Evolutionary conservation across 805 yeast genomes (phyloP), one percentile per base, ranked within the genome.

Genomic region (Metschnikowia gruessii): DNA sequence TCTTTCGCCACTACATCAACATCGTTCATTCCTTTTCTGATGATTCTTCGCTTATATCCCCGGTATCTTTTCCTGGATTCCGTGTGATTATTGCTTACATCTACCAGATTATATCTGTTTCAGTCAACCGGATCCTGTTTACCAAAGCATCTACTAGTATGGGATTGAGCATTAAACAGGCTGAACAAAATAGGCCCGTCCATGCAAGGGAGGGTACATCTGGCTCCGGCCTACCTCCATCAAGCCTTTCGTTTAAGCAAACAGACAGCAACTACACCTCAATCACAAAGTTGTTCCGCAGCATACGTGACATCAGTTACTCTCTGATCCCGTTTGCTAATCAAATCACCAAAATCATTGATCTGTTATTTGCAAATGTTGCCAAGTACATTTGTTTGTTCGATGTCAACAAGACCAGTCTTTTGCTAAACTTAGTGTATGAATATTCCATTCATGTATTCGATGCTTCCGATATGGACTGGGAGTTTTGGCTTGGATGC

Each of bases 401-500:
- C 56, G 75, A 72, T 44, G 57, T 61, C 41, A 64, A 60, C 52
- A 68, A 63, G 49, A 65, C 68, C 47, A 72, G 76, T 4, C 57
- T 68, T 37, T 54, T 75, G 26, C 57, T 76, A 33, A 74, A 70
- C 49, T 61, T 74, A 38, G 63, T 65, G 13, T 64, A 65, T 45
- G 79, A 75, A 37, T 70, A 63, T 46, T 57, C 66, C 28, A 65
- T 64, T 49, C 68, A 70, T 48, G 63, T 66, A 43, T 57, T 54
- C 43, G 60, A 56, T 45, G 35, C 54, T n/a, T 26, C 52, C 12
- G 52, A 54, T 40, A 64, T 87, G 19, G 79, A 85, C 65, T 88
- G 95, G 94, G 68, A 70, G 42, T 87, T 89, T 58, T 88, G 96
- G 96, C 62, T 84, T 6, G 70, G 74, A 44, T 82, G 85, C 13